Base-by-base conservation (phyloP, 148 eudicot species). In the Fagopyrum tataricum region DNA sequence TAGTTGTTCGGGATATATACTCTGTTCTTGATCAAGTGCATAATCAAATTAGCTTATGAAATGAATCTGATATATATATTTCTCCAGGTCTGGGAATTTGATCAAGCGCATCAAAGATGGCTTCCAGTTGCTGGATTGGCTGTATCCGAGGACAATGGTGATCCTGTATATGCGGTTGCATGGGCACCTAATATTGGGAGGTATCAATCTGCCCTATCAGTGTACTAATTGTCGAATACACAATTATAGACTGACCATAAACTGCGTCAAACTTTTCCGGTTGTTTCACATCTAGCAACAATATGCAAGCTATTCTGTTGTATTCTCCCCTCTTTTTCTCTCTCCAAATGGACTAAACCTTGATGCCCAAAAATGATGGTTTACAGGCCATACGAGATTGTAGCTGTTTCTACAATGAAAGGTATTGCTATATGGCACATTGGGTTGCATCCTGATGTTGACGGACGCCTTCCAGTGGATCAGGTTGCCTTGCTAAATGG, bases 151-250 rank as follows among this genome's bases (percentile, higher is more conserved):
- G 96, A 91, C 73, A 85, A 78, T 71, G 85, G 79, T 10, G 88
- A 87, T 77, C 87, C 83, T 15, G 98, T 95, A 72, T 80, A 83
- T 85, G 75, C 89, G 62, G 89, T 91, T 79, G 88, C 97, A n/a
- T 95, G 97, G 97, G 97, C 99, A 72, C 92, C 99, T 66, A 95
- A 95, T 83, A 87, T 95, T 78, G 90, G 99, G 84, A 91, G 98
- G 98, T 88, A 79, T 51, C 18, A 20, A 20, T 77, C 5, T 49
- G 7, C n/a, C 31, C 26, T 13, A 2, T n/a, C 23, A 18, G 24
- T 15, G 17, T 12, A 24, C 70, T 66, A 13, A 70, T 44, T 5
- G 39, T 44, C 46, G 4, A 70, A 70, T 31, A 31, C 37, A 31
- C 37, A 31, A 31, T 31, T 31, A 31, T 17, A 70, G 49, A 21